Evolutionary conservation across 208 protist species (phyloP).

Genomic region (Leishmania tarentolae): DNA sequence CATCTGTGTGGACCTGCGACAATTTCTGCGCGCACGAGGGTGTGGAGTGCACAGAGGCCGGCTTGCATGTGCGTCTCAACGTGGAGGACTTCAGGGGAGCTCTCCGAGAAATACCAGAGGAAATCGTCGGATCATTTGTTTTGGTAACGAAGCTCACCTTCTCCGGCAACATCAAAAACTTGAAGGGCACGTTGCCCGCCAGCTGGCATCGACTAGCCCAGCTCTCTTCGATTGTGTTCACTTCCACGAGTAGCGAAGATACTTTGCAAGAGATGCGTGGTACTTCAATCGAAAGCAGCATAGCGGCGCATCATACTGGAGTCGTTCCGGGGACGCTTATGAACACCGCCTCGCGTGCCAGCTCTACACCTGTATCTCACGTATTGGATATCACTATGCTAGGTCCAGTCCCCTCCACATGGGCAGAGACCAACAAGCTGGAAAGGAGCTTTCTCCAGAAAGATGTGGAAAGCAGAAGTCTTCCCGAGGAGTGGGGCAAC

Average conservation of each 20-base stretch:
- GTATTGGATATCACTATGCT: not conserved
- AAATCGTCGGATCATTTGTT: constrained; percentile 8
- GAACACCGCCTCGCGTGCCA: too few species aligned
- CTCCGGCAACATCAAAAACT: constrained; percentile 2
- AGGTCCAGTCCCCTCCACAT: not conserved
- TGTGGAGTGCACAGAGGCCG: constrained; percentile 10
- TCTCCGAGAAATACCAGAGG: constrained; percentile 17
- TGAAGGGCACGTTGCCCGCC: constrained; percentile 15
- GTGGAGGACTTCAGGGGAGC: constrained; percentile 4
- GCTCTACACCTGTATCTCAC: not conserved
- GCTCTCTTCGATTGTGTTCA: constrained; percentile 10
- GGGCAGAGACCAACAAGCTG: not conserved
- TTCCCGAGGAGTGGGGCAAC: not conserved
- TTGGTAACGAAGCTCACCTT: constrained; percentile 17
- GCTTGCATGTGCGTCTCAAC: constrained; percentile 14
- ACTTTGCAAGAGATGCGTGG: constrained; percentile 5
- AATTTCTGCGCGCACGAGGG: constrained; percentile 28
- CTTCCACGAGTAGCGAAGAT: constrained; percentile 9
- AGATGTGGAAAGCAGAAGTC: not conserved
- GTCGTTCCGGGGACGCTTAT: too few species aligned
- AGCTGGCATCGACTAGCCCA: constrained; percentile 17
- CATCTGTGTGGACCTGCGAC: constrained; percentile 18
- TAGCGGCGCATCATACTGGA: too few species aligned
- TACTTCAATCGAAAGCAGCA: not conserved
- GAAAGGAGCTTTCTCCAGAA: not conserved